Evolutionary conservation across 176 grass and related monocot species (phyloP).

Genomic region (Hsuehochloa calcarea): DNA sequence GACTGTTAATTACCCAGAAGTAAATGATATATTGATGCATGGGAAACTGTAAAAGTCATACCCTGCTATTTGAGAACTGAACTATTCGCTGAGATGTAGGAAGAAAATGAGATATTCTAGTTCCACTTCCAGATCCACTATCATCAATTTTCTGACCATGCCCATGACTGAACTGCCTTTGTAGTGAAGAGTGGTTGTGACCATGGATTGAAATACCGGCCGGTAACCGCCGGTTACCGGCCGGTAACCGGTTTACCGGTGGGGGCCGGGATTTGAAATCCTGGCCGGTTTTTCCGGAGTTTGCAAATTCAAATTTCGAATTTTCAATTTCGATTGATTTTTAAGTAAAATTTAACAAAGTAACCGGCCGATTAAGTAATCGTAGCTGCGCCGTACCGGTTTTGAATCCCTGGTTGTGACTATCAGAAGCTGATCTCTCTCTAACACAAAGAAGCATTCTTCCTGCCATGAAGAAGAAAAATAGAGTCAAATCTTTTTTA

Average conservation of each 20-base stretch:
- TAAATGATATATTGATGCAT: slow-evolving; percentile 2
- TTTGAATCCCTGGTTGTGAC: slow-evolving; percentile 45
- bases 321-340: too few species aligned
- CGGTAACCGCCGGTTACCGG: too few species aligned
- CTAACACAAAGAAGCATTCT: slow-evolving; percentile 96
- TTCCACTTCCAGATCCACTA: slow-evolving; percentile 51
- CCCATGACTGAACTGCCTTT: slow-evolving; percentile 90
- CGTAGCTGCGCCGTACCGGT: too few species aligned
- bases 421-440: slow-evolving; percentile 70
- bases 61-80: slow-evolving; percentile 93
- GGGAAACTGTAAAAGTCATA: slow-evolving; percentile 32
- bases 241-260: too few species aligned
- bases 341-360: too few species aligned
- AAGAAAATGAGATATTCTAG: slow-evolving; percentile 82
- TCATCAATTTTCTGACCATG: slow-evolving; percentile 67
- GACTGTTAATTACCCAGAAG: slow-evolving; percentile 1
- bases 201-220: too few species aligned
- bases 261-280: too few species aligned
- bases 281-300: too few species aligned
- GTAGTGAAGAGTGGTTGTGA: slow-evolving; percentile 70
- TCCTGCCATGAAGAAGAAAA: slow-evolving; percentile 37
- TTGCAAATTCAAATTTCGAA: too few species aligned
- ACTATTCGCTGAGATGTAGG: slow-evolving; percentile 92
- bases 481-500: background rate
- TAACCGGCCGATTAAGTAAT: too few species aligned